These are phyloP conservation scores for Cubamyces lactineus DNA, from an alignment of 768 basidiomycete species.

Conservation along the genomic window DNA sequence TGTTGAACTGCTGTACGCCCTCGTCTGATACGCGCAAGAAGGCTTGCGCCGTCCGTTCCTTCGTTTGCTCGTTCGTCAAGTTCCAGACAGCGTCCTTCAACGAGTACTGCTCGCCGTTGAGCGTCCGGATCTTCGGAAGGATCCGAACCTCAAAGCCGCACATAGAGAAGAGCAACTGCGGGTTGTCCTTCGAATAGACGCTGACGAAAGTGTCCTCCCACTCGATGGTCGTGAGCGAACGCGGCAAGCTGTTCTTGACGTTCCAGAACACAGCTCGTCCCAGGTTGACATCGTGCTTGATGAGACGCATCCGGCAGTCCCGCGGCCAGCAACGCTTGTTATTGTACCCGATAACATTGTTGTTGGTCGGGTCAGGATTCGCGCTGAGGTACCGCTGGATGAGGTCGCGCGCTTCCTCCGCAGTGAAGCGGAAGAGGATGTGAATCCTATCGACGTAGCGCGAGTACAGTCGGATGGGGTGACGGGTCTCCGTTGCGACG, in stretches of 20 bases:
- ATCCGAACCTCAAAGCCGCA: constrained; percentile 99
- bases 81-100: constrained; percentile 97
- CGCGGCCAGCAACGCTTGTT: constrained; percentile 99
- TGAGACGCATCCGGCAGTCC: constrained; percentile 98
- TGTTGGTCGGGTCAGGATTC: constrained; percentile 98
- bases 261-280: constrained; percentile 99
- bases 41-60: constrained; percentile 97
- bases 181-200: constrained; percentile 97
- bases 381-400: constrained; percentile 98
- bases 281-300: constrained; percentile 99
- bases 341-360: constrained; percentile 99
- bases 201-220: constrained; percentile 99
- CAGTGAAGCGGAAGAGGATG: constrained; percentile 96
- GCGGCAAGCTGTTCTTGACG: constrained; percentile 93
- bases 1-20: constrained; percentile 97
- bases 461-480: constrained; percentile 97
- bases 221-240: constrained; percentile 96
- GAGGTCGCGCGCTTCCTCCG: constrained; percentile 95
- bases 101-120: constrained; percentile 96
- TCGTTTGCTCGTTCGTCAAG: constrained; percentile 93
- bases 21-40: constrained; percentile 98
- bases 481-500: constrained; percentile 91
- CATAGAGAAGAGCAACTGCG: constrained; percentile 97
- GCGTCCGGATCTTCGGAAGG: constrained; percentile 92
- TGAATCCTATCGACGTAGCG: constrained; percentile 96